Percentiles rank a stretch among this genome's conserved stretches.
These are phyloP conservation scores for Alternaria infectoria DNA, from an alignment of 2,329 filamentous ascomycete genomes.

Conservation along the genomic window DNA sequence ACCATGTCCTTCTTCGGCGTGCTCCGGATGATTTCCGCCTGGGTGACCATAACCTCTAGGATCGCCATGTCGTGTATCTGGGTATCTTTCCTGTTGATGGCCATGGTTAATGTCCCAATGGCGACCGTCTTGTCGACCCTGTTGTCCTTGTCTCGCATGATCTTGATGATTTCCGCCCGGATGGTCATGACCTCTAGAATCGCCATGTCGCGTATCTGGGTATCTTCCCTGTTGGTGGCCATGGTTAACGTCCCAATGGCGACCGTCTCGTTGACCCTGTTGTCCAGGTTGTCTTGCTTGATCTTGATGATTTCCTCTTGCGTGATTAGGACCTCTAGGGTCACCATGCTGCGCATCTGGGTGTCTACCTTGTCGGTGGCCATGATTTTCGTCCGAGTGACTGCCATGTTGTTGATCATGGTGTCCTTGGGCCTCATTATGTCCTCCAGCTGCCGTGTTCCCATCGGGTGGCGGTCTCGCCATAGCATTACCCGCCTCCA, in stretches of 20 bases:
- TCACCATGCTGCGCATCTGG: not conserved
- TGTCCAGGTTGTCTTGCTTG: not conserved
- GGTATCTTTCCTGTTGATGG: not conserved
- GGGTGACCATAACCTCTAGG: not conserved
- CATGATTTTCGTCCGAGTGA: not conserved
- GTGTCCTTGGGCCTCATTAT: not conserved
- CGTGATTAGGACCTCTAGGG: not conserved
- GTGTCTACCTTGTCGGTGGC: not conserved
- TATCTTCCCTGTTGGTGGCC: not conserved
- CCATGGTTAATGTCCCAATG: not conserved
- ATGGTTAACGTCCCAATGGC: not conserved
- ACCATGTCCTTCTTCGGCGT: not conserved
- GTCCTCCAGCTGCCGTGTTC: not conserved
- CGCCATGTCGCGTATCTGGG: not conserved
- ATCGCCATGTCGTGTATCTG: not conserved
- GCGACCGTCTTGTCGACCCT: not conserved
- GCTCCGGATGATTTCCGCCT: not conserved
- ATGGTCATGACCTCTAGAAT: not conserved
- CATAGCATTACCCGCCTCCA: not conserved
- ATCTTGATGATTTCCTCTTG: not conserved
- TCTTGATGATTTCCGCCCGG: not conserved
- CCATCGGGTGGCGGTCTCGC: not conserved
- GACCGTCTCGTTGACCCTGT: not conserved
- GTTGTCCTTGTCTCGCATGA: not conserved
- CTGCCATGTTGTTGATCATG: not conserved